These are phyloP conservation scores for Arabidopsis hybrid DNA, from an alignment of 441 rosid genomes.

Conservation along the genomic window DNA sequence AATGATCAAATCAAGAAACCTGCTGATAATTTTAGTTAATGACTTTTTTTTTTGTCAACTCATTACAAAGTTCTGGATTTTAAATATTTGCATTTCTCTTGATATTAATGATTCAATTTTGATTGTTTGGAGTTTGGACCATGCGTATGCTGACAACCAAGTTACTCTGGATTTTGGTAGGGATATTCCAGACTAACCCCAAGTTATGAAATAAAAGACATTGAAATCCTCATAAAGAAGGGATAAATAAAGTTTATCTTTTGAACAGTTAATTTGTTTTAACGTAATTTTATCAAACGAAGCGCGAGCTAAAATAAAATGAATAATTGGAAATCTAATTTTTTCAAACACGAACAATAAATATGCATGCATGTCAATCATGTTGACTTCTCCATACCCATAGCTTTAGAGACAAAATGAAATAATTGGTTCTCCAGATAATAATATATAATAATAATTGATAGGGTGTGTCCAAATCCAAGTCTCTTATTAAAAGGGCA, in stretches of 20 bases:
- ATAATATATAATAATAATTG: constrained; percentile 29
- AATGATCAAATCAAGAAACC: constrained; percentile 41
- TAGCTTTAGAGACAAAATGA: constrained; percentile 36
- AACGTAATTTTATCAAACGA: constrained; percentile 8
- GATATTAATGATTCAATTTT: not conserved
- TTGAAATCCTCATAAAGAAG: not conserved
- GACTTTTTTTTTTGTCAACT: not conserved
- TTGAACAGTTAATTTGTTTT: not conserved
- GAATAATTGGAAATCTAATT: constrained; percentile 5
- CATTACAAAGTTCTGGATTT: not conserved
- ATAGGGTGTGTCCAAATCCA: constrained; percentile 41
- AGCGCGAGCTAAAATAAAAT: not conserved
- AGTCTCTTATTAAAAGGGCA: constrained; percentile 45
- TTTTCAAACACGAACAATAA: constrained; percentile 35
- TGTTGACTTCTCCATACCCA: constrained; percentile 47
- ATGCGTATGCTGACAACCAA: not conserved
- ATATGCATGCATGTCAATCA: constrained; percentile 51
- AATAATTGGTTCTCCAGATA: constrained; percentile 24
- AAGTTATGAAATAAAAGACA: too few species aligned
- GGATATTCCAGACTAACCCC: too few species aligned
- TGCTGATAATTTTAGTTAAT: constrained; percentile 2
- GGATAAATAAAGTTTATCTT: not conserved
- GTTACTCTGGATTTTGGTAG: too few species aligned
- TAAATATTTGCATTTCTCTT: not conserved
- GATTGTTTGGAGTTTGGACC: not conserved